Conservation (phyloP, 1,284 basidiomycete species). For the Ceratobasidium sp. region DNA sequence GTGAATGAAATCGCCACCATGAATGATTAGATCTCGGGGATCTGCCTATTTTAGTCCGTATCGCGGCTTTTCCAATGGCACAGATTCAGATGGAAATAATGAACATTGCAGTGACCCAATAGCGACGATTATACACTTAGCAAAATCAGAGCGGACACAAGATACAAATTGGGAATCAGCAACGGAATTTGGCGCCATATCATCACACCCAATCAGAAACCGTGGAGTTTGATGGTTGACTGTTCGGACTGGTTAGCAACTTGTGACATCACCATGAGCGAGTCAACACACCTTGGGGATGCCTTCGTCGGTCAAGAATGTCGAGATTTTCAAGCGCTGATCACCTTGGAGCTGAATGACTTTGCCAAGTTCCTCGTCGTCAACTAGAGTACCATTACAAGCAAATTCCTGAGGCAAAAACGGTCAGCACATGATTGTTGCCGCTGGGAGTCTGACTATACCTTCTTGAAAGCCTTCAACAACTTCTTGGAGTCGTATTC, state of each 20-base stretch:
- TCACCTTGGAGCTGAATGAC: conserved; percentile 99
- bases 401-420: conserved; percentile 82
- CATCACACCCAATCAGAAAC: conserved; percentile 63
- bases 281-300: conserved; percentile 57
- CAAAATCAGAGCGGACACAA: conserved; percentile 18
- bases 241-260: not conserved
- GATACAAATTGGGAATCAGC: conserved; percentile 4
- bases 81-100: conserved; percentile 14
- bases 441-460: conserved; percentile 46
- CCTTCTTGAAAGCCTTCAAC: conserved; percentile 99
- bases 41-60: not conserved
- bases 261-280: not conserved
- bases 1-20: not conserved
- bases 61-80: not conserved
- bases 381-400: conserved; percentile 97
- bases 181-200: conserved; percentile 25
- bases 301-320: conserved; percentile 83
- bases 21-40: not conserved
- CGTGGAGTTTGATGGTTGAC: conserved; percentile 83
- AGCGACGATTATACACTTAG: conserved; percentile 18
- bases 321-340: conserved; percentile 90
- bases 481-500: conserved; percentile 99
- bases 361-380: conserved; percentile 95
- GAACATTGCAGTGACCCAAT: not conserved
- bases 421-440: not conserved